These are phyloP conservation scores for Pyrenophora graminea DNA, from an alignment of 2,329 filamentous ascomycete genomes.

Conservation along the genomic window DNA sequence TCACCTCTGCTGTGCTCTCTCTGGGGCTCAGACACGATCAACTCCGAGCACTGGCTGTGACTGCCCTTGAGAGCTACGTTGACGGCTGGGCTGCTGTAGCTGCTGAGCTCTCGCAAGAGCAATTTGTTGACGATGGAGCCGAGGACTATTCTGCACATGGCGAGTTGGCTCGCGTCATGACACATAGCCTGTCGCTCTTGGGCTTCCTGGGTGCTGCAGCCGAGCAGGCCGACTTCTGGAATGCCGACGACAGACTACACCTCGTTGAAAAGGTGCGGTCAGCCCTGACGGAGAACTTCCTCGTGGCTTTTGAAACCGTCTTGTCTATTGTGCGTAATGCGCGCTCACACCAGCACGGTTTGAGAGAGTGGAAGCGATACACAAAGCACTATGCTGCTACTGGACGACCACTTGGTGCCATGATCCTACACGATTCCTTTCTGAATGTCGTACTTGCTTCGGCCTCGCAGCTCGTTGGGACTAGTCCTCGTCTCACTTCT, in stretches of 20 bases:
- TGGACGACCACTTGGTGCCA: slow-evolving; percentile 82
- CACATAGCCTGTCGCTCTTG: slow-evolving; percentile 80
- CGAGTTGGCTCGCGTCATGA: slow-evolving; percentile 66
- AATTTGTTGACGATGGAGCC: slow-evolving; percentile 60
- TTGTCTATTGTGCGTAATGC: slow-evolving; percentile 88
- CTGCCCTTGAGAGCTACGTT: slow-evolving; percentile 73
- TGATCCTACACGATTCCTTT: slow-evolving; percentile 87
- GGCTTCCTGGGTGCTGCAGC: slow-evolving; percentile 87
- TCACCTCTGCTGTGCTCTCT: slow-evolving; percentile 80
- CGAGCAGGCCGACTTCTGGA: slow-evolving; percentile 80
- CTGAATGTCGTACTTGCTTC: slow-evolving; percentile 81
- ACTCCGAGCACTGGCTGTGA: slow-evolving; percentile 67
- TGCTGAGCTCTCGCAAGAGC: slow-evolving; percentile 59
- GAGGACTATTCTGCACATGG: slow-evolving; percentile 55
- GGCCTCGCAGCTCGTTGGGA: slow-evolving; percentile 72
- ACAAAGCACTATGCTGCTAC: slow-evolving; percentile 78
- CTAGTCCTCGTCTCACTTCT: slow-evolving; percentile 60
- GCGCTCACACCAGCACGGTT: slow-evolving; percentile 64
- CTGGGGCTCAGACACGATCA: slow-evolving; percentile 74
- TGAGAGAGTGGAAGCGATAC: slow-evolving; percentile 87
- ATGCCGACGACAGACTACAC: slow-evolving; percentile 69
- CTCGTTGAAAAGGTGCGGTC: slow-evolving; percentile 72
- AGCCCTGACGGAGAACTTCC: slow-evolving; percentile 80
- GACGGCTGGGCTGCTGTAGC: slow-evolving; percentile 69
- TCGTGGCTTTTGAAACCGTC: slow-evolving; percentile 84